Base-by-base conservation (phyloP, 148 eudicot genomes). In the Rhododendron ovatum region DNA sequence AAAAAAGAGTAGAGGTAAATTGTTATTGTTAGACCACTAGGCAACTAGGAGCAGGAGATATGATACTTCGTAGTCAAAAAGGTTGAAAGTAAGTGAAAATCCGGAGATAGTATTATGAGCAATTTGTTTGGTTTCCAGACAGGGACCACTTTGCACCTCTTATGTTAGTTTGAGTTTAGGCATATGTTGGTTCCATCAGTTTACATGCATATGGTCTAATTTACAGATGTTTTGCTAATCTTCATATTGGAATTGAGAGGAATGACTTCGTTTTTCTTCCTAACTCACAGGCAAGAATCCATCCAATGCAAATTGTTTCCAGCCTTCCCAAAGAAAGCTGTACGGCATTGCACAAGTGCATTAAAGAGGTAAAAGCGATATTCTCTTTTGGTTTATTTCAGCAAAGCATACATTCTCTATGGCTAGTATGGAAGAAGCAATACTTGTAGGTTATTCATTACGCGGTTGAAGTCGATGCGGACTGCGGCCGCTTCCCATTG, bases 381-480 rank as follows among this genome's bases (percentile, higher is more conserved):
- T 74, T 79, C 37, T 50, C 59, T 37, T 67, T 39, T 69, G 78
- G 59, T 83, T 87, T 30, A 82, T 47, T 81, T 78, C 75, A 14
- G 61, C 47, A 51, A 57, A 76, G 82, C 82, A 33, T 76, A 51
- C 61, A 76, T 83, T 78, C 86, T 85, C 85, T 83, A 85, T 53
- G 73, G 89, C 81, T 87, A 85, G 88, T 85, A 80, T 86, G 88
- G 90, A 90, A 84, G 90, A 90, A 82, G 89, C 59, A 79, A 91
- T 71, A 90, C 84, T 83, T 92, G 93, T 95, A 97, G 98, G 98
- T 95, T 87, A 92, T 94, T 89, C 83, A 80, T 48, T 88, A 63
- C 90, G 94, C 98, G 3, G 98, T 94, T 92, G 88, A 92, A 90
- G 98, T 94, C 88, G 95, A 93, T 87, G 98, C 98, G 82, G 94